Percentiles rank a stretch among this genome's conserved stretches.
Conservation (phyloP, 164 flowering plant genomes). For the Tetracentron sinense region DNA sequence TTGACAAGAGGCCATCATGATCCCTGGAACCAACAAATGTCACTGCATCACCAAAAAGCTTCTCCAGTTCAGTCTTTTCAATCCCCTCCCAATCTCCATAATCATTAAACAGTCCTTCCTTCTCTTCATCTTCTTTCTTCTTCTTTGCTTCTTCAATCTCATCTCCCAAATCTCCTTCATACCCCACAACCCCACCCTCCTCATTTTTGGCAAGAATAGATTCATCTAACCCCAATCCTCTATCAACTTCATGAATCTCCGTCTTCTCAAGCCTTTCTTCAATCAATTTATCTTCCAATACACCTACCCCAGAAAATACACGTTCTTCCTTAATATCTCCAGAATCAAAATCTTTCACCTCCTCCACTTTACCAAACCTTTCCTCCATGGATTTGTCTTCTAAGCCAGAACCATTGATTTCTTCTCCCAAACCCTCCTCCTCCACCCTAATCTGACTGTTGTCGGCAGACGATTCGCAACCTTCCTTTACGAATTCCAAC, state of each 20-base stretch:
- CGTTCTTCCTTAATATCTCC: too few relatives aligned
- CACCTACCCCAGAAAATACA: background rate
- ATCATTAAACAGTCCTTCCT: slow-evolving; percentile 21
- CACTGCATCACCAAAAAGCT: slow-evolving; percentile 47
- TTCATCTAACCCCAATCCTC: slow-evolving; percentile 11
- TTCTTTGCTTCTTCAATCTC: slow-evolving; percentile 9
- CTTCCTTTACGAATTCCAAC: slow-evolving; percentile 4
- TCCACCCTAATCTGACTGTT: too few relatives aligned
- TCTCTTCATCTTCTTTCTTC: slow-evolving; percentile 15
- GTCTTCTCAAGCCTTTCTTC: slow-evolving; percentile 3
- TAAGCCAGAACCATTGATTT: background rate
- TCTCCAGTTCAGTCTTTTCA: slow-evolving; percentile 71
- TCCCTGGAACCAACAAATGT: slow-evolving; percentile 32
- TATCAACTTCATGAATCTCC: slow-evolving; percentile 8
- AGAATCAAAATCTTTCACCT: background rate
- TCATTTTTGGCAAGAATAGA: background rate
- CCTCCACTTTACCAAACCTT: slow-evolving; percentile 4
- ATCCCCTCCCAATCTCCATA: slow-evolving; percentile 95
- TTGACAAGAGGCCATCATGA: slow-evolving; percentile 27
- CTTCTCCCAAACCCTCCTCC: too few relatives aligned
- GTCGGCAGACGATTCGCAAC: slow-evolving; percentile 6
- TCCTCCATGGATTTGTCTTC: slow-evolving; percentile 2
- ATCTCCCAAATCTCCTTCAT: background rate
- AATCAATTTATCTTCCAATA: slow-evolving; percentile 10
- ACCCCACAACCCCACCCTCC: slow-evolving; percentile 1